Evolutionary conservation across 345 rosid species (phyloP).

Genomic region (Lepidium didymum): DNA sequence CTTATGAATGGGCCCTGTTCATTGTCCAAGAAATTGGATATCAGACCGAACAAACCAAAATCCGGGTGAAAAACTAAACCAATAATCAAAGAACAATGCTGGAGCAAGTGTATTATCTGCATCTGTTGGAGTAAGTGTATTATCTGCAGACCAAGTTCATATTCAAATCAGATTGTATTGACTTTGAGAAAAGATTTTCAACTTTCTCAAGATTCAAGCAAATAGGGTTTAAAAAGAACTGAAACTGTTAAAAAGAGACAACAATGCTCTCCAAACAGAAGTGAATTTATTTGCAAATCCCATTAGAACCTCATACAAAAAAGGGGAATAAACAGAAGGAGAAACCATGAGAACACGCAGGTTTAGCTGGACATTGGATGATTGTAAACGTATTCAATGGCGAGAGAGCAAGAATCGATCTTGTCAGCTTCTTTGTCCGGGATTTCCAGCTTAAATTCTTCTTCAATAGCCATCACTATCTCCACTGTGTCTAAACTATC

Average conservation of each 20-base stretch:
- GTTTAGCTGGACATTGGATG: slow-evolving; percentile 70
- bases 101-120: too few species aligned
- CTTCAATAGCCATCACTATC: slow-evolving; percentile 94
- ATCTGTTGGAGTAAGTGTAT: too few species aligned
- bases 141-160: too few species aligned
- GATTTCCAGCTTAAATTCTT: slow-evolving; percentile 92
- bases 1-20: background rate
- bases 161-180: background rate
- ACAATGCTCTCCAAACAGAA: slow-evolving; percentile 24
- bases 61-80: background rate
- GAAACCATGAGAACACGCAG: background rate
- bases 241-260: slow-evolving; percentile 11
- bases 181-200: background rate
- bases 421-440: slow-evolving; percentile 94
- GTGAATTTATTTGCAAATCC: slow-evolving; percentile 30
- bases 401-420: slow-evolving; percentile 76
- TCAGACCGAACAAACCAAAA: background rate
- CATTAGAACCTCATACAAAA: slow-evolving; percentile 16
- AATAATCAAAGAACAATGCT: too few species aligned
- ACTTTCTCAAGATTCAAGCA: slow-evolving; percentile 4
- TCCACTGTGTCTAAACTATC: slow-evolving; percentile 94
- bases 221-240: background rate
- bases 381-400: slow-evolving; percentile 76
- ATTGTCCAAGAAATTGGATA: background rate
- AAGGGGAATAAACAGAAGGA: slow-evolving; percentile 2